phyloP scores from a whole-genome alignment of 2,329 filamentous ascomycete species.

The Trichoderma gracile region DNA sequence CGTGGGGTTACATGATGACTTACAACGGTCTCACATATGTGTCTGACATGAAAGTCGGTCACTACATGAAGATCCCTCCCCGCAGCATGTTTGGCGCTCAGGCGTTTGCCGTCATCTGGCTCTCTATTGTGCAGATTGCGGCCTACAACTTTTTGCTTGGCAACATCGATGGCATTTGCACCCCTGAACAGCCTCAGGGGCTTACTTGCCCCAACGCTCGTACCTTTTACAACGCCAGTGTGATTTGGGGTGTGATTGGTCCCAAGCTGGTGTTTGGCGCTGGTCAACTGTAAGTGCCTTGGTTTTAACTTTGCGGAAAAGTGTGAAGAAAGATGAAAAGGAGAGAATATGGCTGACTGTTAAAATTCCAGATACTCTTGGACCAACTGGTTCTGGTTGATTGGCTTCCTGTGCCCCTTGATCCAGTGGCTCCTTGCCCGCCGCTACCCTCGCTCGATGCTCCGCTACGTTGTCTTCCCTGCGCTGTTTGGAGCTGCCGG shows the following conservation, averaged over 20 bases:
- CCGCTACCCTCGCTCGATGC: conserved; percentile 47
- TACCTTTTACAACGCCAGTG: conserved; percentile 61
- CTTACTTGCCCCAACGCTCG: conserved; percentile 59
- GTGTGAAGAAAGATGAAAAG: neutral
- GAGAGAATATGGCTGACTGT: neutral
- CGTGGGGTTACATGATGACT: conserved; percentile 49
- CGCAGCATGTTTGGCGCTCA: conserved; percentile 51
- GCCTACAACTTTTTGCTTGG: conserved; percentile 44
- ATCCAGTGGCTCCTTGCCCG: conserved; percentile 52
- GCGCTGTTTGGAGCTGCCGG: conserved; percentile 54
- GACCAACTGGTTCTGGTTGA: conserved; percentile 58
- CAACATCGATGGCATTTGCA: conserved; percentile 58
- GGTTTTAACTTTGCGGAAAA: neutral
- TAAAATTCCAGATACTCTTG: conserved; percentile 41
- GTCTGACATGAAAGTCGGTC: conserved; percentile 53
- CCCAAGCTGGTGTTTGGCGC: conserved; percentile 39
- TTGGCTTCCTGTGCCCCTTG: conserved; percentile 51
- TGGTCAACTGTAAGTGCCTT: conserved; percentile 35
- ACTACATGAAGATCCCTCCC: conserved; percentile 56
- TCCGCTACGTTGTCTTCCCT: conserved; percentile 54
- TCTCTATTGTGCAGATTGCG: conserved; percentile 42
- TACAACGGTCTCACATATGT: conserved; percentile 51
- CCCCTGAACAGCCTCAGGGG: conserved; percentile 47
- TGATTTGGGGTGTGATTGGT: conserved; percentile 63
- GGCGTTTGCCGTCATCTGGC: conserved; percentile 44